A percentile compares a stretch with the other conserved stretches of the same genome.
Evolutionary conservation across 2,329 filamentous ascomycete genomes (phyloP).

Genomic region (Penicillium occitanis): DNA sequence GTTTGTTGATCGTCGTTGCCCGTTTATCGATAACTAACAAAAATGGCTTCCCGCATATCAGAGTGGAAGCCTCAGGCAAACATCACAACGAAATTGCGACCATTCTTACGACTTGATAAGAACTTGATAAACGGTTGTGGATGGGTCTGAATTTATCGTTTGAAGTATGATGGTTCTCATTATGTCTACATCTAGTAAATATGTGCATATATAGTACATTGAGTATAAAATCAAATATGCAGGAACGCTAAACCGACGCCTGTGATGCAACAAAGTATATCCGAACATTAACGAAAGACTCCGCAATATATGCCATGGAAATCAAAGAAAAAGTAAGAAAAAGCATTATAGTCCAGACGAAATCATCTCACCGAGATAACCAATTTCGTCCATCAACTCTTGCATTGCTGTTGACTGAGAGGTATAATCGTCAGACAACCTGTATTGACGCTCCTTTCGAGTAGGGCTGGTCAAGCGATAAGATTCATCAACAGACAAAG

Average conservation of each 20-base stretch:
- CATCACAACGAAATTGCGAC: neutral
- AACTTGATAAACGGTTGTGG: neutral
- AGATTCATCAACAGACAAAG: constrained; percentile 24
- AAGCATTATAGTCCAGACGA: constrained; percentile 30
- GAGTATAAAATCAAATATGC: constrained; percentile 4
- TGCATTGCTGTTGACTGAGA: constrained; percentile 39
- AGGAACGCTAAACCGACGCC: constrained; percentile 2
- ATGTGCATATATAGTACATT: neutral
- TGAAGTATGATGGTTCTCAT: neutral
- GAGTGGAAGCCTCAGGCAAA: neutral
- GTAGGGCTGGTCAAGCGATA: constrained; percentile 5
- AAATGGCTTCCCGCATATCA: neutral
- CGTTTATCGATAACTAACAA: constrained; percentile 2
- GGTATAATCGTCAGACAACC: constrained; percentile 21
- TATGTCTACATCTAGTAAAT: neutral
- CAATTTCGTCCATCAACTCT: constrained; percentile 53
- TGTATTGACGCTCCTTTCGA: constrained; percentile 10
- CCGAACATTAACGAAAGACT: neutral
- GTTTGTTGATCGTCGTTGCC: constrained; percentile 9
- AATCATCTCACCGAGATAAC: constrained; percentile 53
- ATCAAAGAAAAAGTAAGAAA: neutral
- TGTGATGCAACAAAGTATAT: constrained; percentile 4
- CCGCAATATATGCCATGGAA: neutral
- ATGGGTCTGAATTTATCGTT: too few relatives aligned
- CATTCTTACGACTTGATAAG: neutral